Evolutionary conservation across 768 basidiomycete species (phyloP), one percentile per base, ranked within the genome.

Genomic region (Rhizopogon salebrosus): DNA sequence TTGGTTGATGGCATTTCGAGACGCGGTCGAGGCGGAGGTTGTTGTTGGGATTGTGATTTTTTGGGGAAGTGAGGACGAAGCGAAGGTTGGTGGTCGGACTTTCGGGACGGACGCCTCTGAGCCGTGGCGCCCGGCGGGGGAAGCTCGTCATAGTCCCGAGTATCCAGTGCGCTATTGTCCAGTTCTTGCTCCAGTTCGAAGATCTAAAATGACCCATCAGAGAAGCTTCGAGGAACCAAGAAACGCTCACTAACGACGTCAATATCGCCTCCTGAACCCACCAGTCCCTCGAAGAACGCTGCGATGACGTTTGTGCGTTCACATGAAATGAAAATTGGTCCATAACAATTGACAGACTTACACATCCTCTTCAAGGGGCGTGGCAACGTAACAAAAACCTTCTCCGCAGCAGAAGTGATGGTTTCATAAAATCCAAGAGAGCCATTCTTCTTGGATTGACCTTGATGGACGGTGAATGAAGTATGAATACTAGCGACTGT

Each of bases 201-300:
- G 18, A 93, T 82, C 84, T 90, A 51, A 39, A 11, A 18, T 37
- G 22, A 16, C 49, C 7, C 18, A 5, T 61, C 22, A 62, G 49
- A 16, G 16, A 37, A 14, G 0, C 11, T n/a, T 13, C 1, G 10
- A 14, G 16, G 18, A 10, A 20, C 52, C 39, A 31, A 23, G 34
- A n/a, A 18, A 29, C 37, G 51, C 13, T 16, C 31, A 50, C 82
- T 18, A 62, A 91, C 89, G 6, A 82, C 79, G 58, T 87, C 85
- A 52, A 94, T 92, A 60, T 90, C 87, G 3, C 78, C 74, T 53
- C 76, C 83, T 2, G 81, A 75, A 2, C 91, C 89, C n/a, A 76
- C 82, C 13, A 92, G 66, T 9, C 87, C 85, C 58, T 94, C 92
- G 54, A 94, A 84, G 41, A 92, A 74, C 20, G 84, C 91, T 94